A percentile compares a stretch with the other conserved stretches of the same genome.
Conservation (phyloP, 805 yeast genomes). For the Saccharomycopsis schoenii region DNA sequence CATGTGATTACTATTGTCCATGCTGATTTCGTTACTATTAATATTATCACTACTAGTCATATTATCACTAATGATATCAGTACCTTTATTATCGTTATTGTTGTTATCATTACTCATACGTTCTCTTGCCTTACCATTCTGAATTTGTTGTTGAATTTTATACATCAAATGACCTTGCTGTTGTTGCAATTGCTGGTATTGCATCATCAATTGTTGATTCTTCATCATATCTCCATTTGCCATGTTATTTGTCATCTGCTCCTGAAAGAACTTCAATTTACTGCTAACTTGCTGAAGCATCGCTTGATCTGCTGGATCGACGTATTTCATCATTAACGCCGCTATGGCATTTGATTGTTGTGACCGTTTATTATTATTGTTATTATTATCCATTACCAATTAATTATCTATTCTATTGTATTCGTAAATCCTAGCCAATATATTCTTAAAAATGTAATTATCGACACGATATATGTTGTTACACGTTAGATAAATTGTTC, state of each 20-base stretch:
- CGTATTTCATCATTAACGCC: constrained; percentile 6
- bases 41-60: constrained; percentile 19
- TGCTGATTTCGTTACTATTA: constrained; percentile 20
- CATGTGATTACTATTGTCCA: constrained; percentile 8
- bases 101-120: constrained; percentile 20
- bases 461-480: too few species aligned
- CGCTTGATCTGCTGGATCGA: constrained; percentile 11
- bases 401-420: background rate
- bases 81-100: constrained; percentile 17
- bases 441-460: too few species aligned
- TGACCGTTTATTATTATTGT: background rate
- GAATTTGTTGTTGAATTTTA: constrained; percentile 8
- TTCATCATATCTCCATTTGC: constrained; percentile 1
- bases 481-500: too few species aligned
- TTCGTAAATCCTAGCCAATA: too few species aligned
- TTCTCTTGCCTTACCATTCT: background rate
- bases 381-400: background rate
- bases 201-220: constrained; percentile 4
- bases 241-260: constrained; percentile 8
- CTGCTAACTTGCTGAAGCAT: constrained; percentile 5
- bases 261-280: constrained; percentile 9
- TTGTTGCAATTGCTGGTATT: constrained; percentile 5
- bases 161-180: constrained; percentile 5
- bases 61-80: constrained; percentile 18
- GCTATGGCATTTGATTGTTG: background rate